A percentile compares a stretch with the other conserved stretches of the same genome.
phyloP scores from a whole-genome alignment of 2,329 filamentous ascomycete species.

The Ophiostoma piceae region DNA sequence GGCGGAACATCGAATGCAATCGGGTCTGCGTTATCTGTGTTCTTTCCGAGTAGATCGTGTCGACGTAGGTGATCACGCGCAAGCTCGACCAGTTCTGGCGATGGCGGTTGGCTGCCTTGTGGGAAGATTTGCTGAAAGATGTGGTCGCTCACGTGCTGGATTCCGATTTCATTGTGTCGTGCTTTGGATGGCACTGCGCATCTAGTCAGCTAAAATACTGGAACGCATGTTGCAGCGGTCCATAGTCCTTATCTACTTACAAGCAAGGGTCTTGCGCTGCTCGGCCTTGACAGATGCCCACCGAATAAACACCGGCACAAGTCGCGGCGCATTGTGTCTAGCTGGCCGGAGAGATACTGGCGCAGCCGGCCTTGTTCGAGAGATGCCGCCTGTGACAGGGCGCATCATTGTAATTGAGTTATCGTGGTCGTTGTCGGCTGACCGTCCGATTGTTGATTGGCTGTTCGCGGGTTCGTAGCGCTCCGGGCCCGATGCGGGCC shows the following conservation, averaged over 20 bases:
- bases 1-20: constrained; percentile 81
- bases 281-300: constrained; percentile 40
- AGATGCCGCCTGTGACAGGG: constrained; percentile 34
- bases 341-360: constrained; percentile 49
- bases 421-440: constrained; percentile 16
- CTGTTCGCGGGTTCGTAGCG: constrained; percentile 11
- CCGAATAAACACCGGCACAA: constrained; percentile 36
- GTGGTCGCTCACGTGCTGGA: constrained; percentile 84
- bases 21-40: constrained; percentile 67
- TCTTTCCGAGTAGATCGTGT: constrained; percentile 87
- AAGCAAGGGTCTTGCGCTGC: constrained; percentile 36
- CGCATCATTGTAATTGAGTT: constrained; percentile 37
- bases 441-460: no score
- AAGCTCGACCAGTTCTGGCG: constrained; percentile 69
- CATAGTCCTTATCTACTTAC: constrained; percentile 34
- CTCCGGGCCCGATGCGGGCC: constrained; percentile 17
- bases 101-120: constrained; percentile 49
- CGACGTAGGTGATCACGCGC: constrained; percentile 75
- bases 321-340: constrained; percentile 41
- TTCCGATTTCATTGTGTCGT: constrained; percentile 85
- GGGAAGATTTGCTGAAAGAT: constrained; percentile 81
- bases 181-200: constrained; percentile 48
- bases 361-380: constrained; percentile 34
- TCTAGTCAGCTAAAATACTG: not conserved
- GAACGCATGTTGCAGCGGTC: not conserved